Evolutionary conservation across 2,329 filamentous ascomycete genomes (phyloP), one percentile per base, ranked within the genome.

Genomic region (Aaosphaeria pasadenensis): DNA sequence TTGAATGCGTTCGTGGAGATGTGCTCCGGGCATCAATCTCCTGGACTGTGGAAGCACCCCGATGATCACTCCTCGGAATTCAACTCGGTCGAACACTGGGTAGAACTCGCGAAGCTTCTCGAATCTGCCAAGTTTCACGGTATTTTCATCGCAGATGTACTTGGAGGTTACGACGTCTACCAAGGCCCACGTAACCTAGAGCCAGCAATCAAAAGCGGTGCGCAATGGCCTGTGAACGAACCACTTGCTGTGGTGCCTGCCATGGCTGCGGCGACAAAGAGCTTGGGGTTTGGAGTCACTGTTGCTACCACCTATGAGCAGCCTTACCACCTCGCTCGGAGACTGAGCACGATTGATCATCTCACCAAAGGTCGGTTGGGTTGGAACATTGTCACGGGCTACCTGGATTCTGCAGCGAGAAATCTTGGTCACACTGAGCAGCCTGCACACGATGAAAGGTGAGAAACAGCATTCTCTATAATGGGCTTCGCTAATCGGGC

Each of bases 151-250:
- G 68, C 68, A 29, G 68, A 71, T 48, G 63, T 64, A 7, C 73
- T 87, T 69, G 83, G 82, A 79, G 81, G 81, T 6, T 87, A 87
- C 58, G 84, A 88, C 66, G 83, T 87, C 6, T 87, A 86, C 67
- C 81, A 82, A 49, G 78, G 82, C 2, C 84, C 1, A 1, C 38
- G 49, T 7, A 83, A 82, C 49, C 72, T 86, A 3, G 75, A 78
- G 1, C 78, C 84, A 0, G 81, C 83, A 0, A 77, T 86, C 39
- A 63, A 75, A 0, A 80, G 81, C 0, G 84, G 81, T 1, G 81
- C 84, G 0, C 85, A 88, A 62, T 87, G 82, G 77, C 85, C 85
- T 0, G 80, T 86, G 7, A 86, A 85, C 50, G 84, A 87, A 56
- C 84, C 84, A 0, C 59, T 87, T 1, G 77, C 78, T 1, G 76